Percentiles rank a stretch among this genome's conserved stretches.
These are phyloP conservation scores for Cladosporium austrohemisphaericum DNA, from an alignment of 2,329 filamentous ascomycete genomes.

Conservation along the genomic window DNA sequence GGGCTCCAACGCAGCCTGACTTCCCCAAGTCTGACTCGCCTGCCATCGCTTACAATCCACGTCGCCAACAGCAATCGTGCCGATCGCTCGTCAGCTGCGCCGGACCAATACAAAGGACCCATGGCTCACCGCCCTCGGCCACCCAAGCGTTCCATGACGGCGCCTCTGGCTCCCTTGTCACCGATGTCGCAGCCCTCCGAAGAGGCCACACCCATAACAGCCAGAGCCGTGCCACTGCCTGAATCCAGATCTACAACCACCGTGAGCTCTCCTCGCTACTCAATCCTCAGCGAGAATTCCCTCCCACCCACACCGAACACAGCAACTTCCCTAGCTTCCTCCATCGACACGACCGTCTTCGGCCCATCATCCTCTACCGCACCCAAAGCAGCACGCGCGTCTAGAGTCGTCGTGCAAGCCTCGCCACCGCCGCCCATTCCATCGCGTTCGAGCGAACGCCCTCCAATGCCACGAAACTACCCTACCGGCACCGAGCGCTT, in stretches of 20 bases:
- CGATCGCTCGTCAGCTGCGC: conserved; percentile 16
- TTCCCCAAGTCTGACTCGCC: conserved; percentile 26
- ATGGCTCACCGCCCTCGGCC: conserved; percentile 8
- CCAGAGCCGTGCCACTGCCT: not conserved
- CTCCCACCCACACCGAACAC: conserved; percentile 11
- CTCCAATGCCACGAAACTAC: conserved; percentile 3
- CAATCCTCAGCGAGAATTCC: conserved; percentile 10
- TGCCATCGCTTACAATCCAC: conserved; percentile 24
- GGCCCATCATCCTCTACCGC: not conserved
- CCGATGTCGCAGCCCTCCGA: conserved; percentile 9
- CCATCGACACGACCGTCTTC: conserved; percentile 11
- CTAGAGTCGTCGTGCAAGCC: not conserved
- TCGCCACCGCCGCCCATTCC: conserved; percentile 1
- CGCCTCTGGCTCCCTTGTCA: not conserved
- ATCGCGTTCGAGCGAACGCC: conserved; percentile 9
- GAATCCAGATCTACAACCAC: not conserved
- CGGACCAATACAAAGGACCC: conserved; percentile 19
- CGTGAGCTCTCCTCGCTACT: conserved; percentile 1
- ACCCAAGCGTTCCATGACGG: conserved; percentile 12
- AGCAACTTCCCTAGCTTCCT: conserved; percentile 7
- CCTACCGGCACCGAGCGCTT: conserved; percentile 16
- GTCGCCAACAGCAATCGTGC: conserved; percentile 18
- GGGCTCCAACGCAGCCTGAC: conserved; percentile 6
- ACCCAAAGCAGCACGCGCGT: not conserved
- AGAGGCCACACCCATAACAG: conserved; percentile 3